These are phyloP conservation scores for Syncephalastrum contaminatum DNA, from an alignment of 371 early-diverging fungal species.

Conservation along the genomic window DNA sequence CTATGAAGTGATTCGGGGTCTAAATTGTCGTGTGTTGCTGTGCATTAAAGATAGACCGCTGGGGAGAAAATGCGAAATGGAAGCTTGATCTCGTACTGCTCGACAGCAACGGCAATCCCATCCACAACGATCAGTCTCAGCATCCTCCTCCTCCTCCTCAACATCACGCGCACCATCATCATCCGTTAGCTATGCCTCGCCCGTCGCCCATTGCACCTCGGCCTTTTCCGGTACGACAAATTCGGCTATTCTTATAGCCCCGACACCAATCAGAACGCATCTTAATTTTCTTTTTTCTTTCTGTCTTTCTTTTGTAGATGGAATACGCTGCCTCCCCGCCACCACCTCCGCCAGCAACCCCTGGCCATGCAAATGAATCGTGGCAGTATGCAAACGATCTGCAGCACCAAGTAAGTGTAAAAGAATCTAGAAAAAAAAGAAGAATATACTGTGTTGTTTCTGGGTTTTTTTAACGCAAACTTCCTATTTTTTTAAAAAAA, in stretches of 20 bases:
- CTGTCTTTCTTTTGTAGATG: conserved; percentile 10
- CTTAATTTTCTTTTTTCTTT: not conserved
- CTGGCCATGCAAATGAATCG: not conserved
- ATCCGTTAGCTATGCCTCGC: conserved; percentile 1
- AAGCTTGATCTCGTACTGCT: conserved; percentile 37
- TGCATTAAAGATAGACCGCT: conserved; percentile 27
- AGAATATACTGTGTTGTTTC: not conserved
- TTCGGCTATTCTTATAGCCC: too few relatives aligned
- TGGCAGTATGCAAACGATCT: conserved; percentile 16
- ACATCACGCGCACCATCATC: conserved; percentile 11
- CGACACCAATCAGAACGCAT: too few relatives aligned
- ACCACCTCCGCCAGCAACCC: not conserved
- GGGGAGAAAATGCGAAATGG: conserved; percentile 40
- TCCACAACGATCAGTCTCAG: too few relatives aligned
- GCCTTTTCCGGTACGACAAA: too few relatives aligned
- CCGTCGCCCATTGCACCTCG: conserved; percentile 1
- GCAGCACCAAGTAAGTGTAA: conserved; percentile 21
- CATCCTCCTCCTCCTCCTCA: not conserved
- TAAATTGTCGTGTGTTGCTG: not conserved
- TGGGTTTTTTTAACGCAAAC: not conserved
- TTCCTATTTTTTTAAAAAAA: not conserved
- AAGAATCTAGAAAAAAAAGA: too few relatives aligned
- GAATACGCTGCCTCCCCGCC: conserved; percentile 10
- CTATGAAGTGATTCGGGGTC: not conserved
- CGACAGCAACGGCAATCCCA: conserved; percentile 15